Percentiles rank a stretch among this genome's conserved stretches.
phyloP scores from a whole-genome alignment of 345 rosid genomes.

The Euphorbia peplus region DNA sequence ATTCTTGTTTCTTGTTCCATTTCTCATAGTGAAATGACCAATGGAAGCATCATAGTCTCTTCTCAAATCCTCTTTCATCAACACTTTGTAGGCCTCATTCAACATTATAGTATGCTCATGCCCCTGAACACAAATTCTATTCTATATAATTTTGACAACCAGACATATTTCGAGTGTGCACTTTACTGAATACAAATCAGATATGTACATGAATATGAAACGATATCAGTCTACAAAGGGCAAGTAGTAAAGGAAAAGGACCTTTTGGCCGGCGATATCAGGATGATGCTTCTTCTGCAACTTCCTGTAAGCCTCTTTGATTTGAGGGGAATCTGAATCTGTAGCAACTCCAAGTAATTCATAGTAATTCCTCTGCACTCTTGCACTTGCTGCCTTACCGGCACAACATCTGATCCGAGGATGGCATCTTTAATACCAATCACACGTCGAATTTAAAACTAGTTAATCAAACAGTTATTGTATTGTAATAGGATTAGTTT shows the following conservation, averaged over 20 bases:
- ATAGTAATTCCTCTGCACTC: constrained; percentile 40
- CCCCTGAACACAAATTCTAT: constrained; percentile 24
- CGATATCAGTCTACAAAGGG: neutral
- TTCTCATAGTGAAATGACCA: constrained; percentile 28
- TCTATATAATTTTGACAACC: too few species aligned
- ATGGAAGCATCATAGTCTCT: constrained; percentile 40
- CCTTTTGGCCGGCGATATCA: constrained; percentile 61
- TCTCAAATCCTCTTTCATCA: constrained; percentile 39
- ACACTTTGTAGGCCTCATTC: constrained; percentile 52
- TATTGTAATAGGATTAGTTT: too few species aligned
- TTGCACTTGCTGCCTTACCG: constrained; percentile 14
- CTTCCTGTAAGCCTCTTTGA: constrained; percentile 58
- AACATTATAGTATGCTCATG: constrained; percentile 45
- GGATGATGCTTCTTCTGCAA: constrained; percentile 66
- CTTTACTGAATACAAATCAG: too few species aligned
- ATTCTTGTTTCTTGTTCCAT: constrained; percentile 18
- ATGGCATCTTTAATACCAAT: constrained; percentile 22
- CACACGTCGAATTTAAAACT: neutral
- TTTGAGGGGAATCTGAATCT: constrained; percentile 38
- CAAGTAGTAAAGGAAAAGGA: constrained; percentile 5
- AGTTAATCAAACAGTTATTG: too few species aligned
- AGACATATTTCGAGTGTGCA: too few species aligned
- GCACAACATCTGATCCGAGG: constrained; percentile 31
- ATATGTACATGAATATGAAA: neutral
- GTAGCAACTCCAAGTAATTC: constrained; percentile 51